phyloP scores from a whole-genome alignment of 306 rosid species.

The Citrullus mucosospermus region DNA sequence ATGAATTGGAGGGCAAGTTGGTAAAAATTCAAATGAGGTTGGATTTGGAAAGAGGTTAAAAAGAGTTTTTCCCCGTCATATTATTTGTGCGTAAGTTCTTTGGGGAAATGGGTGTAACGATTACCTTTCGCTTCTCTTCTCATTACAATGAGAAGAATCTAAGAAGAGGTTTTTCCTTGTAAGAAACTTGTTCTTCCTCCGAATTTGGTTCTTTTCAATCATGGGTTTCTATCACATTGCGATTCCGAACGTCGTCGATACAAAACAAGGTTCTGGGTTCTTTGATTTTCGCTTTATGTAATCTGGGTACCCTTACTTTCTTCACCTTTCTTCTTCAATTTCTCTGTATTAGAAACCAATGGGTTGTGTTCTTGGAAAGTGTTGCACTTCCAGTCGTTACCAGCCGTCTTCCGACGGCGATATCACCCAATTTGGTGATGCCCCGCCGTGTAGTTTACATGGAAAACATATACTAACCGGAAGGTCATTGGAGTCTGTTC shows the following conservation, averaged over 20 bases:
- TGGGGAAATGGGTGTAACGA: too few species aligned
- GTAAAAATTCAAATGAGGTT: too few species aligned
- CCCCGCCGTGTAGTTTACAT: conserved; percentile 26
- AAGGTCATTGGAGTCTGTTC: conserved; percentile 49
- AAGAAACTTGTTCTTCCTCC: not conserved
- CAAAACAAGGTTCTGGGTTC: not conserved
- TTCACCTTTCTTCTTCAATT: not conserved
- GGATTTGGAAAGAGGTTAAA: too few species aligned
- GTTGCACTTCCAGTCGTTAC: conserved; percentile 34
- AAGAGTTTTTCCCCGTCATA: too few species aligned
- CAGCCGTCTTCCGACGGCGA: conserved; percentile 44
- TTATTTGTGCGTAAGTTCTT: too few species aligned
- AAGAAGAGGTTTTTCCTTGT: not conserved
- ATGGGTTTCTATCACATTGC: not conserved
- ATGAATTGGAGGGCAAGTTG: too few species aligned
- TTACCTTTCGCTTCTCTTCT: too few species aligned
- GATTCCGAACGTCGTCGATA: not conserved
- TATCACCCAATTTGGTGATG: conserved; percentile 31
- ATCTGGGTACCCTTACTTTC: not conserved
- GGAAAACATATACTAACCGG: conserved; percentile 59
- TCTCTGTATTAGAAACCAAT: conserved; percentile 17
- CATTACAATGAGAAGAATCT: not conserved
- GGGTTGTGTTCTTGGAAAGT: conserved; percentile 88
- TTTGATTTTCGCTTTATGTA: not conserved
- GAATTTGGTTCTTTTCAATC: not conserved